phyloP scores from a whole-genome alignment of 345 rosid species.

The Rhodamnia rubescens region DNA sequence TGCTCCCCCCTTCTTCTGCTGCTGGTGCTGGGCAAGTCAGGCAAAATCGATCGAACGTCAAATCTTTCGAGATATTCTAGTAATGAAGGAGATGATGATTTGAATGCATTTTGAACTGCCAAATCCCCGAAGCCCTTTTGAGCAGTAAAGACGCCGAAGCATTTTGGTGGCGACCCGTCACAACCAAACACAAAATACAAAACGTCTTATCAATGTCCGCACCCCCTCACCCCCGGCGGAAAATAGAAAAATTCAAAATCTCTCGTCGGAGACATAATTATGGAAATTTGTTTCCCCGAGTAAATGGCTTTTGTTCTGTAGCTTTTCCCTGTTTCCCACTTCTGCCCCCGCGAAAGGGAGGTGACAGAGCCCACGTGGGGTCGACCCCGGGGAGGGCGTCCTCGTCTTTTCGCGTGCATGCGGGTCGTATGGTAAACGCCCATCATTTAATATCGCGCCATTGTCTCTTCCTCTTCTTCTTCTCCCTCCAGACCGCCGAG shows the following conservation, averaged over 20 bases:
- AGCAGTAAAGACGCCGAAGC: background rate
- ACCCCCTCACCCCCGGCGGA: background rate
- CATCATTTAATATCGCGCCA: conserved; percentile 40
- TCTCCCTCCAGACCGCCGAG: background rate
- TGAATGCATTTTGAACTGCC: background rate
- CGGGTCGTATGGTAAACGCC: background rate
- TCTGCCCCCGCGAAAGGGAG: background rate
- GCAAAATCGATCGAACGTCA: background rate
- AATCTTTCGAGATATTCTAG: background rate
- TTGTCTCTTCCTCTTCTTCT: background rate
- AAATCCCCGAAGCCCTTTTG: background rate
- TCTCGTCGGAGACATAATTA: background rate
- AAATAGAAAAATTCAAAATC: background rate
- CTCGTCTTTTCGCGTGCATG: conserved; percentile 9
- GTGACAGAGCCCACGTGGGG: background rate
- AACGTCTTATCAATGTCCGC: background rate
- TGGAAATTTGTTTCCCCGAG: conserved; percentile 1
- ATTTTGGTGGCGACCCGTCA: background rate
- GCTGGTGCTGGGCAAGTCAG: background rate
- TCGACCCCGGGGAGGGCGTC: background rate
- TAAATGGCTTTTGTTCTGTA: conserved; percentile 6
- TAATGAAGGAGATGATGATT: background rate
- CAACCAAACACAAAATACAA: background rate
- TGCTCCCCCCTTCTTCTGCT: background rate
- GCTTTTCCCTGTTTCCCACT: background rate